phyloP scores from a whole-genome alignment of 345 rosid genomes.

The Dovyalis caffra region DNA sequence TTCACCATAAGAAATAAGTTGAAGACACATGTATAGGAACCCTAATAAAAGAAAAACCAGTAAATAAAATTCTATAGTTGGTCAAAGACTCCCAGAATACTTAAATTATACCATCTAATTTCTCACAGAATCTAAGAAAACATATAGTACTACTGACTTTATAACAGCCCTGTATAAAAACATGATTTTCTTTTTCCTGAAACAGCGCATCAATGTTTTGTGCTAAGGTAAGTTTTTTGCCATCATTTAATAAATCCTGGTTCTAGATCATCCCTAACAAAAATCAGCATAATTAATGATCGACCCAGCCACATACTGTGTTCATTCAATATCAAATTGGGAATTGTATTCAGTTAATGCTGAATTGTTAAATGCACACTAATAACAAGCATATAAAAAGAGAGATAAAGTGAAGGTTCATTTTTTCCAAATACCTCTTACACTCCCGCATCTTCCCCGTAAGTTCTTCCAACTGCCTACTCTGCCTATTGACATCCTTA shows the following conservation, averaged over 20 bases:
- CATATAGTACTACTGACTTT: not conserved
- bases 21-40: not conserved
- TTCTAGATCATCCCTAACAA: not conserved
- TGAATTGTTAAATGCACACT: not conserved
- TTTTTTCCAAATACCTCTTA: slow-evolving; percentile 16
- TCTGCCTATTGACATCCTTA: slow-evolving; percentile 31
- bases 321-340: not conserved
- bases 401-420: not conserved
- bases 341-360: not conserved
- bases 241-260: not conserved
- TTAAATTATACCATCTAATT: not conserved
- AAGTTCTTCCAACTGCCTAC: slow-evolving; percentile 34
- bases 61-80: not conserved
- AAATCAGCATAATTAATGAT: not conserved
- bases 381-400: not conserved
- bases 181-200: not conserved
- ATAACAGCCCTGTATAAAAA: not conserved
- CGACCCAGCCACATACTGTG: no score
- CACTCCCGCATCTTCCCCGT: slow-evolving; percentile 30
- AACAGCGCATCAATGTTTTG: not conserved
- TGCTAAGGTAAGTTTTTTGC: not conserved
- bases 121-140: not conserved
- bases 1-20: not conserved
- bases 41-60: not conserved
- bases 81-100: not conserved